phyloP scores from a whole-genome alignment of 179 eudicot species.

The Vitellaria paradoxa region DNA sequence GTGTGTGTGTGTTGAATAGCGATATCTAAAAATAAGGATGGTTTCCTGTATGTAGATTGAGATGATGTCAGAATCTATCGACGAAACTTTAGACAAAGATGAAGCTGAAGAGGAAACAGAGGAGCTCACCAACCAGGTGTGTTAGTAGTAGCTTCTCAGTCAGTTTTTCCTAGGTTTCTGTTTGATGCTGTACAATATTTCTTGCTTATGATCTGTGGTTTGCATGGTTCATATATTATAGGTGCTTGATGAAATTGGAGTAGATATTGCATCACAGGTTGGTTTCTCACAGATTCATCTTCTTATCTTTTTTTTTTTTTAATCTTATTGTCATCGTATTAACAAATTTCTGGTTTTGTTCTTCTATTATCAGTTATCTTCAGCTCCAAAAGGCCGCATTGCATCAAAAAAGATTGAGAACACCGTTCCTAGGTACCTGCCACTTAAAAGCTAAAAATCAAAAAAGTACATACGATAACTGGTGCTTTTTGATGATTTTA shows the following conservation, averaged over 20 bases:
- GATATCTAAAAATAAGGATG: neutral
- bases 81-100: conserved; percentile 90
- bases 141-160: neutral
- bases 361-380: conserved; percentile 54
- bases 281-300: conserved; percentile 23
- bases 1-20: no score
- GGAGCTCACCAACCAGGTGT: conserved; percentile 90
- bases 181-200: neutral
- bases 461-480: neutral
- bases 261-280: conserved; percentile 99
- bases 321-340: neutral
- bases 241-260: conserved; percentile 99
- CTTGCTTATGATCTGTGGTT: conserved; percentile 4
- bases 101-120: conserved; percentile 99
- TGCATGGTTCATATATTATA: conserved; percentile 22
- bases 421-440: conserved; percentile 47
- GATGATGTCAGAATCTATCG: conserved; percentile 99
- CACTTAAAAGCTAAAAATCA: neutral
- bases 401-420: conserved; percentile 81
- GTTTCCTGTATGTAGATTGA: conserved; percentile 53
- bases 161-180: neutral
- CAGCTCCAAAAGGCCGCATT: conserved; percentile 95
- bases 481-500: neutral
- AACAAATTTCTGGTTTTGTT: conserved; percentile 10
- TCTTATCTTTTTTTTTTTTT: no score